These are phyloP conservation scores for Pichia sp. DNA, from an alignment of 1,139 yeast genomes.

Conservation along the genomic window DNA sequence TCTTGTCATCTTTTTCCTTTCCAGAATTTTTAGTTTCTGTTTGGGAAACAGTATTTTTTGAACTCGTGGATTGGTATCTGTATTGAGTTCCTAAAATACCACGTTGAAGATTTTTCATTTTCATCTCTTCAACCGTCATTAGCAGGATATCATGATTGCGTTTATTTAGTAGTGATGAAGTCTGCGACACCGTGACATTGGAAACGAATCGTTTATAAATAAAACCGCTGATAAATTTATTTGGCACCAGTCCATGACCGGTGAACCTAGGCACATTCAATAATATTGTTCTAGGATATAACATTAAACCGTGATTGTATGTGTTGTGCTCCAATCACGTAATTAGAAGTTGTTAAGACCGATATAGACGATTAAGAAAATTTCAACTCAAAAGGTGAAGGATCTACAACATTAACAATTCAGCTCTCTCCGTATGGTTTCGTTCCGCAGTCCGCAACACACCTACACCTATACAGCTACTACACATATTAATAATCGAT, in stretches of 20 bases:
- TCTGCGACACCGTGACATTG: not conserved
- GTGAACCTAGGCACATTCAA: not conserved
- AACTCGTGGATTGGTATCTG: not conserved
- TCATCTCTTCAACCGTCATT: not conserved
- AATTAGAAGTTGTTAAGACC: too few species aligned
- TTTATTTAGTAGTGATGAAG: not conserved
- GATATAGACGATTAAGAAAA: too few species aligned
- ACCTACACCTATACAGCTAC: too few species aligned
- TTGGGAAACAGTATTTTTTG: not conserved
- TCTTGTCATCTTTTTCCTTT: slow-evolving; percentile 4
- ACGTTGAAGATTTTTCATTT: not conserved
- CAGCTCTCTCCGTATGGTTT: too few species aligned
- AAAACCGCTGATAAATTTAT: not conserved
- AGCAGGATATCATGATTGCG: not conserved
- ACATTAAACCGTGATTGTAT: too few species aligned
- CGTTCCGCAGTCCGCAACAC: too few species aligned
- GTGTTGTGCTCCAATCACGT: too few species aligned
- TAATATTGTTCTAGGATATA: too few species aligned
- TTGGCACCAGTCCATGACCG: not conserved
- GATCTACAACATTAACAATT: too few species aligned
- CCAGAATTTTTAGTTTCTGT: not conserved
- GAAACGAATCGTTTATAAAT: not conserved
- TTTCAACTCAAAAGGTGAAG: too few species aligned
- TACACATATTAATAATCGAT: too few species aligned
- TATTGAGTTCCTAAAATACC: not conserved